These are phyloP conservation scores for Corylus avellana DNA, from an alignment of 306 rosid genomes.

Conservation along the genomic window DNA sequence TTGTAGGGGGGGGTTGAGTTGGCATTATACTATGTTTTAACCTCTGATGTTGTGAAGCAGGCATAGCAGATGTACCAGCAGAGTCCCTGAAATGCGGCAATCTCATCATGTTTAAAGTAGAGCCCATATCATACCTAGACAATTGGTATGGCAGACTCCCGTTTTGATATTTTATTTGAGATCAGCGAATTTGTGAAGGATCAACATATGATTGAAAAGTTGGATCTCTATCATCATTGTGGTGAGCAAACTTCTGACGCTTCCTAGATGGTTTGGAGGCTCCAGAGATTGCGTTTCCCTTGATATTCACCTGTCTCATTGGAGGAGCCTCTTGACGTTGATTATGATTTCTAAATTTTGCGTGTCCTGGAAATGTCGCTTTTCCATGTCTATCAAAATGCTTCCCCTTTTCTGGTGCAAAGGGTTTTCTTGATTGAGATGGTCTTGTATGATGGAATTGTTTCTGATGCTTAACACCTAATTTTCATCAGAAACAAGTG, in stretches of 20 bases:
- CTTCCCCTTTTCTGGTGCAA: slow-evolving; percentile 32
- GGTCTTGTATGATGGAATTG: slow-evolving; percentile 36
- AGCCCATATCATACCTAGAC: slow-evolving; percentile 25
- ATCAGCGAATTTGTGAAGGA: slow-evolving; percentile 27
- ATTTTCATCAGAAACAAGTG: slow-evolving; percentile 15
- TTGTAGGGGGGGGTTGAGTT: slow-evolving; percentile 20
- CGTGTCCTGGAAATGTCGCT: not conserved
- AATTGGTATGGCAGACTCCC: slow-evolving; percentile 27
- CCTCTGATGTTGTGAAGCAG: slow-evolving; percentile 23
- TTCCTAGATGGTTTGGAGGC: slow-evolving; percentile 19
- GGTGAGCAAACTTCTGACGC: slow-evolving; percentile 27
- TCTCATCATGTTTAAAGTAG: slow-evolving; percentile 29
- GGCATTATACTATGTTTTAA: slow-evolving; percentile 3
- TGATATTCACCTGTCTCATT: slow-evolving; percentile 28
- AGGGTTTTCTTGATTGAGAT: slow-evolving; percentile 33
- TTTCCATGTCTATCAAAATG: slow-evolving; percentile 28
- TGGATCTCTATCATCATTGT: slow-evolving; percentile 32
- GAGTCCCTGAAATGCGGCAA: slow-evolving; percentile 30
- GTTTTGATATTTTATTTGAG: slow-evolving; percentile 33
- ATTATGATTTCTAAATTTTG: not conserved
- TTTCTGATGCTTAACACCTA: slow-evolving; percentile 37
- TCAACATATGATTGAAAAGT: slow-evolving; percentile 19
- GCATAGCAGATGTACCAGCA: slow-evolving; percentile 23
- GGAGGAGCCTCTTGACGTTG: slow-evolving; percentile 29
- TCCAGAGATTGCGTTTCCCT: slow-evolving; percentile 38